phyloP scores from a whole-genome alignment of 441 rosid genomes.

The Raphanus hybrid region DNA sequence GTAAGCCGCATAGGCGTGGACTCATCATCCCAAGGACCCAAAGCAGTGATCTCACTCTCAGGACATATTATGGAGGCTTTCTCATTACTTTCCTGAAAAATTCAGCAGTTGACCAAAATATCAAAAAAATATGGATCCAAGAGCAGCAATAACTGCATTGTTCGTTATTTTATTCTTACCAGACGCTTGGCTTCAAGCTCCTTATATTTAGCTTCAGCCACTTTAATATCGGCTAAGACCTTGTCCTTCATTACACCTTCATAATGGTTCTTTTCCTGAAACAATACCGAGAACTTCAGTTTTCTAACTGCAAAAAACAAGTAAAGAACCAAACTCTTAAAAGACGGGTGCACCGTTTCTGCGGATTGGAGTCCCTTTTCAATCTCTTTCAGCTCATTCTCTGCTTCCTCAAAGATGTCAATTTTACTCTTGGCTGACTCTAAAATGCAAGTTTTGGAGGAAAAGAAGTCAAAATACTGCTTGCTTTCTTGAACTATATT shows the following conservation, averaged over 20 bases:
- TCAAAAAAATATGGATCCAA: neutral
- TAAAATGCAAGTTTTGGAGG: slow-evolving; percentile 28
- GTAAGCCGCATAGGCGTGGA: slow-evolving; percentile 76
- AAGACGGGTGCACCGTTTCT: slow-evolving; percentile 52
- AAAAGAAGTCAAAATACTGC: neutral
- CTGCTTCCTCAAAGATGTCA: slow-evolving; percentile 70
- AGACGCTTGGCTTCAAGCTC: slow-evolving; percentile 63
- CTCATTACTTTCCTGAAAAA: slow-evolving; percentile 60
- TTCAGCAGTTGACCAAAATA: neutral
- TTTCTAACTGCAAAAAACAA: slow-evolving; percentile 18
- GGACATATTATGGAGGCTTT: slow-evolving; percentile 92
- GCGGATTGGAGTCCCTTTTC: slow-evolving; percentile 59
- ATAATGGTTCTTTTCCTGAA: slow-evolving; percentile 73
- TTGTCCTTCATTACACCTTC: slow-evolving; percentile 67
- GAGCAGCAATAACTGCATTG: neutral
- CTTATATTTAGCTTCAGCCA: slow-evolving; percentile 60
- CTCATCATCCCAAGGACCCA: slow-evolving; percentile 75
- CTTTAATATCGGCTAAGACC: slow-evolving; percentile 66
- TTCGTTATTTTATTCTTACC: slow-evolving; percentile 42
- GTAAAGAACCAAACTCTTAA: slow-evolving; percentile 15
- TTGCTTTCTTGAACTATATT: slow-evolving; percentile 14
- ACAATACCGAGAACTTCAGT: slow-evolving; percentile 34
- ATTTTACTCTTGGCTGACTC: slow-evolving; percentile 74
- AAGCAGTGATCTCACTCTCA: slow-evolving; percentile 76
- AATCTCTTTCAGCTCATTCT: slow-evolving; percentile 67